Conservation (phyloP, 768 basidiomycete genomes). For the Leccinellum albellum region DNA sequence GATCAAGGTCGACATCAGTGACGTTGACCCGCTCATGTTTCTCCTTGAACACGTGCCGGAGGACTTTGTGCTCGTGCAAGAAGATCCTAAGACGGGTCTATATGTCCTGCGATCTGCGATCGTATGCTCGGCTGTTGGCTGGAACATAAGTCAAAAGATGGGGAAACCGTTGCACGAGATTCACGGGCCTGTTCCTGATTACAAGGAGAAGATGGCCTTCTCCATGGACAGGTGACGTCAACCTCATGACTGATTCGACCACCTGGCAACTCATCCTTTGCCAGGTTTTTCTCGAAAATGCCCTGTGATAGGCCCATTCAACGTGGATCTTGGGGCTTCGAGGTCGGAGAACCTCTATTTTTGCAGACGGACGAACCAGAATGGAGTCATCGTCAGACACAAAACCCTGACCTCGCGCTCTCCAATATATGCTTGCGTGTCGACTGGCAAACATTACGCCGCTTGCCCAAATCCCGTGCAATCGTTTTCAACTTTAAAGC, state of each 20-base stretch:
- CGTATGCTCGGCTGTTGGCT: constrained; percentile 46
- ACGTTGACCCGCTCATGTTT: constrained; percentile 37
- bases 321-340: constrained; percentile 49
- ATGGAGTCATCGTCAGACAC: constrained; percentile 32
- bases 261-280: not conserved
- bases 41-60: constrained; percentile 52
- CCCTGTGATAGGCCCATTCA: constrained; percentile 47
- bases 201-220: constrained; percentile 44
- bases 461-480: constrained; percentile 43
- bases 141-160: constrained; percentile 46
- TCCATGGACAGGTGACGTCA: constrained; percentile 46
- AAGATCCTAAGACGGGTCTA: constrained; percentile 40
- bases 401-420: constrained; percentile 34
- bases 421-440: constrained; percentile 46
- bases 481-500: constrained; percentile 55
- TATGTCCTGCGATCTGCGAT: constrained; percentile 46
- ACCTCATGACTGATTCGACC: not conserved
- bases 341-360: constrained; percentile 48
- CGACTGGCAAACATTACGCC: constrained; percentile 54
- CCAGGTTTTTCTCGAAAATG: constrained; percentile 48
- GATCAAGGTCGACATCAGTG: constrained; percentile 25
- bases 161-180: constrained; percentile 45
- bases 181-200: constrained; percentile 47
- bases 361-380: constrained; percentile 38
- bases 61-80: constrained; percentile 44